Evolutionary conservation across 257 asterid species (phyloP), one percentile per base, ranked within the genome.

Genomic region (Phtheirospermum japonicum): DNA sequence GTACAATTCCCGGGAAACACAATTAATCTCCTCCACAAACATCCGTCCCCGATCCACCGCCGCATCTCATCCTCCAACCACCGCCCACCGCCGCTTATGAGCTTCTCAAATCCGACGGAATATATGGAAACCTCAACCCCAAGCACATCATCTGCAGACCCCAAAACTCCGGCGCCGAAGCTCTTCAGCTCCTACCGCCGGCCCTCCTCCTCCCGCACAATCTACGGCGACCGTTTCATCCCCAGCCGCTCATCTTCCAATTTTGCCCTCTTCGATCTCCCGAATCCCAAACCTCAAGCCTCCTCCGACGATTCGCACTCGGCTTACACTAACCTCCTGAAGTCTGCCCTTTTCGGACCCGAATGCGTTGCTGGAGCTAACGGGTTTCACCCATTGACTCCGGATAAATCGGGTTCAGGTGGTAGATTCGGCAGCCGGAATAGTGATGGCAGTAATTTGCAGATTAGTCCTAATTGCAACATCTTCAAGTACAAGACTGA

Each of bases 161-260:
- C 84, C 20, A 74, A 69, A 53, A 82, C 85, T 20, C 85, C 88
- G 65, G 43, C 71, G 54, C 13, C 76, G 60, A 67, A 46, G 42
- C 77, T 61, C 17, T 49, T 66, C 65, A 65, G 48, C 69, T 65
- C 79, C 49, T 79, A 83, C 68, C 88, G 71, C 61, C 88, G 82
- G 14, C 91, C 91, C 4, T 81, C 94, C 6, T 74, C 88, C 0
- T 84, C 94, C 11, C 76, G 95, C 26, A 82, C 95, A 23, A 88
- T 90, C 69, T 85, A 81, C 82, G 70, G 95, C 63, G 98, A 90
- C 71, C 94, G 98, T 2, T 90, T 88, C 67, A 90, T 90, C 53
- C 98, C 96, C 7, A 76, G 94, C 63, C 81, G 98, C 34, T 76
- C 95, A 6, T 84, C 94, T 2, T 90, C 96, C 63, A 85, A 90